Conservation (phyloP, 2,329 filamentous ascomycete species). For the Cladosporium phlei region DNA sequence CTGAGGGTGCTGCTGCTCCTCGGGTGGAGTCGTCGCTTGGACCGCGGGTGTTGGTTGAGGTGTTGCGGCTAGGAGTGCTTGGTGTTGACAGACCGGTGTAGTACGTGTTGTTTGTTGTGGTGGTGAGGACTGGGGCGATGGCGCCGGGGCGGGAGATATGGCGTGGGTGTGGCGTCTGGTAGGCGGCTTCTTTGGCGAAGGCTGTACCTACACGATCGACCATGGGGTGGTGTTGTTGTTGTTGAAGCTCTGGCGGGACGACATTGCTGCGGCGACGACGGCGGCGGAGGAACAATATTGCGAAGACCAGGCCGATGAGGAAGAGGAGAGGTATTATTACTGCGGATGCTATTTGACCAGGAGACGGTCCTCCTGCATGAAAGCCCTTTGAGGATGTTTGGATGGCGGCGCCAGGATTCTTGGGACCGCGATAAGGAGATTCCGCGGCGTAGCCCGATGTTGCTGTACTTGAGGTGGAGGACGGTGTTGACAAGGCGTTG, state of each 20-base stretch:
- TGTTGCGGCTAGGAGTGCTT: conserved; percentile 2
- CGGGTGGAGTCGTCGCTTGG: background rate
- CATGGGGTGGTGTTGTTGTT: conserved; percentile 6
- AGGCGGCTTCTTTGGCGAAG: conserved; percentile 3
- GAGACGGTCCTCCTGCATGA: conserved; percentile 1
- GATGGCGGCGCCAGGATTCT: background rate
- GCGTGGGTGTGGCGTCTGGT: background rate
- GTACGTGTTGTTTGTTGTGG: conserved; percentile 7
- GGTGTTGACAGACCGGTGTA: conserved; percentile 13
- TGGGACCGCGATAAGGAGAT: background rate
- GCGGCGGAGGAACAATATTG: conserved; percentile 4
- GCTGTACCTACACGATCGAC: conserved; percentile 1
- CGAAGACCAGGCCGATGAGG: conserved; percentile 6
- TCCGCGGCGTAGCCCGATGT: background rate
- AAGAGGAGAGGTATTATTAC: conserved; percentile 5
- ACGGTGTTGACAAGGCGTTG: background rate
- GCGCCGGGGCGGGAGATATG: background rate
- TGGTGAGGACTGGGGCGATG: conserved; percentile 7
- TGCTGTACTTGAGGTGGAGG: too few species aligned
- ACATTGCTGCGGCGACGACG: background rate
- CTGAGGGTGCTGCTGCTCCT: background rate
- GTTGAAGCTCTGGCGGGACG: background rate
- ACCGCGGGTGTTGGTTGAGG: conserved; percentile 5
- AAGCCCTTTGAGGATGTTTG: background rate
- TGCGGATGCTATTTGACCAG: conserved; percentile 5